Evolutionary conservation across 805 yeast species (phyloP).

Genomic region (Huiozyma sinensis): DNA sequence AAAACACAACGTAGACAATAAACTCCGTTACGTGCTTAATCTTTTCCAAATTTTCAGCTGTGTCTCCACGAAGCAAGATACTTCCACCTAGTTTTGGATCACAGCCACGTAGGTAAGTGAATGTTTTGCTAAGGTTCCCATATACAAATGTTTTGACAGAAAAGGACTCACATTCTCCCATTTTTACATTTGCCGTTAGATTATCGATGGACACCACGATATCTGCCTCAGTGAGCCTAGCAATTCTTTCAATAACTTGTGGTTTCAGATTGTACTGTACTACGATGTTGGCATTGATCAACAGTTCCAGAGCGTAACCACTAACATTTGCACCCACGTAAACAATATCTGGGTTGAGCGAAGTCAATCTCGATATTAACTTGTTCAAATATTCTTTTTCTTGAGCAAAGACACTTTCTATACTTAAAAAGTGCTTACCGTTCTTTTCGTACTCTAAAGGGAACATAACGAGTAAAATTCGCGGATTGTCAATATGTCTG

Average conservation of each 20-base stretch:
- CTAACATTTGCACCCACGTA: slow-evolving; percentile 71
- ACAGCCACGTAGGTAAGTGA: slow-evolving; percentile 72
- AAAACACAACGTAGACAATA: slow-evolving; percentile 67
- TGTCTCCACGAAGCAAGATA: slow-evolving; percentile 73
- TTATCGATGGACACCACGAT: slow-evolving; percentile 80
- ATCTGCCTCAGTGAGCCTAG: slow-evolving; percentile 74
- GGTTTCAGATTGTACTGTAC: slow-evolving; percentile 77
- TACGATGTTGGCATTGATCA: slow-evolving; percentile 66
- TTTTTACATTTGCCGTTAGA: slow-evolving; percentile 54
- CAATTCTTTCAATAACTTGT: slow-evolving; percentile 66
- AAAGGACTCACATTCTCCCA: slow-evolving; percentile 68
- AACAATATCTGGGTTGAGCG: slow-evolving; percentile 68
- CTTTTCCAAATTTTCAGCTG: slow-evolving; percentile 46
- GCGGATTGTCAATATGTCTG: slow-evolving; percentile 48
- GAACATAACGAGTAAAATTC: slow-evolving; percentile 73
- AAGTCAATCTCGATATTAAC: slow-evolving; percentile 64
- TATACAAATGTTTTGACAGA: slow-evolving; percentile 58
- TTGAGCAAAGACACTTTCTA: slow-evolving; percentile 77
- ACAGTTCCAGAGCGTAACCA: slow-evolving; percentile 64
- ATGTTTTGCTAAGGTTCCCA: slow-evolving; percentile 51
- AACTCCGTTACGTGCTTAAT: slow-evolving; percentile 74
- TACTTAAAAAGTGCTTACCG: slow-evolving; percentile 69
- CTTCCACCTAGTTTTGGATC: slow-evolving; percentile 70
- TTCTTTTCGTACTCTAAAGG: slow-evolving; percentile 77
- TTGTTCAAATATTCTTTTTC: slow-evolving; percentile 77